Conservation (phyloP, 1,284 basidiomycete species). For the Fomitopsis pinicola region DNA sequence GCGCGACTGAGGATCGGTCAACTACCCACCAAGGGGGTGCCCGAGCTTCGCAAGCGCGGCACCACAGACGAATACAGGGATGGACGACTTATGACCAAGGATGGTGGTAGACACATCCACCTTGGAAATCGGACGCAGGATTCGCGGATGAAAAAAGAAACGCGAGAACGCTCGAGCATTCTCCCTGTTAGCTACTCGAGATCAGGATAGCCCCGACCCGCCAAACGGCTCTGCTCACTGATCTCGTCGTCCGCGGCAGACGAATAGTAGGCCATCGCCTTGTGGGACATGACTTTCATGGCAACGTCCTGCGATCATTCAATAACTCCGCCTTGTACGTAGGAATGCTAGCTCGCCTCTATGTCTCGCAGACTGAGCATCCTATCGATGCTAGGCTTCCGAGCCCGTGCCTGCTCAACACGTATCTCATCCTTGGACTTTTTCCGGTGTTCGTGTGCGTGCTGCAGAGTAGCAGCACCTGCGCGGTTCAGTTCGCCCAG, state of each 20-base stretch:
- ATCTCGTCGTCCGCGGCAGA: conserved; percentile 82
- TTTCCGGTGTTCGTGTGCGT: conserved; percentile 35
- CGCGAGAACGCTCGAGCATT: conserved; percentile 74
- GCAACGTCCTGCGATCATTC: conserved; percentile 43
- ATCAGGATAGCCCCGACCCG: conserved; percentile 5
- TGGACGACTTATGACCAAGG: conserved; percentile 67
- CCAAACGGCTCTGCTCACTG: conserved; percentile 42
- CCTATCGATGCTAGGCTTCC: conserved; percentile 59
- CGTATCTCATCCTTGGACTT: conserved; percentile 71
- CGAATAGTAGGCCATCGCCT: conserved; percentile 78
- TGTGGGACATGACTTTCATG: conserved; percentile 62
- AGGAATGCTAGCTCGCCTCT: conserved; percentile 44
- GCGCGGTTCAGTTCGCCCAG: conserved; percentile 62
- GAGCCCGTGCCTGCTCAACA: conserved; percentile 56
- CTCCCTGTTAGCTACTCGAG: conserved; percentile 48
- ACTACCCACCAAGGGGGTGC: conserved; percentile 62
- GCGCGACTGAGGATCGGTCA: background rate
- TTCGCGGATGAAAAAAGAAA: conserved; percentile 80
- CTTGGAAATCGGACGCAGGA: conserved; percentile 66
- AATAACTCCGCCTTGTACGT: background rate
- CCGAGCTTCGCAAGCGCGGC: conserved; percentile 89
- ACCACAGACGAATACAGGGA: conserved; percentile 84
- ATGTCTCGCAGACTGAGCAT: conserved; percentile 78
- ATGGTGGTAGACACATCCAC: conserved; percentile 77
- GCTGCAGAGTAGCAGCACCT: conserved; percentile 41